Base-by-base conservation (phyloP, 2,329 filamentous ascomycete species). In the Lachnellula cervina region DNA sequence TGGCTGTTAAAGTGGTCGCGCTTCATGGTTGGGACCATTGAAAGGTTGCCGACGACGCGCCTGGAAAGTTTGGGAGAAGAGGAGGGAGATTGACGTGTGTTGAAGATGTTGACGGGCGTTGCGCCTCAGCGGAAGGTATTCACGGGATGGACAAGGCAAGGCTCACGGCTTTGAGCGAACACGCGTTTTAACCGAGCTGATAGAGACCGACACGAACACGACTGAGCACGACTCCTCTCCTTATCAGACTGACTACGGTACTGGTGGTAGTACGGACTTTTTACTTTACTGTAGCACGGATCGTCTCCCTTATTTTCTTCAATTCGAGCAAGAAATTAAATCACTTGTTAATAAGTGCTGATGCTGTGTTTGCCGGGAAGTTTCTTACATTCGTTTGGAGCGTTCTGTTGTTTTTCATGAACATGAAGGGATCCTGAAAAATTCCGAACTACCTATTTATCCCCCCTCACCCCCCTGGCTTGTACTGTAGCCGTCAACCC, bases 1-100 rank as follows among this genome's bases (percentile, higher is more conserved):
- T 88, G 83, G 61, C 79, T 69, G 66, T 84, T 83, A 66, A 73
- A 82, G 50, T 72, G 70, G 68, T 86, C 82, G 65, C 82, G 80
- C 49, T 69, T 69, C 56, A 65, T 62, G 35, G 42, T 58, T 44
- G 61, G 32, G 9, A 52, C 49, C 52, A 60, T 57, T 28, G 40
- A 23, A 46, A 51, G 46, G 38, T 17, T 47, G 17, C 8, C 14
- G 46, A 55, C 56, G 54, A 51, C 34, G 21, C 42, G 50, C 51
- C 32, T 32, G 43, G 25, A 25, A 21, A 21, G 40, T 13, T 37
- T 14, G 16, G 42, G 25, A 45, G 17, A 42, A 40, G 34, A 53
- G 16, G 34, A 50, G 35, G 42, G 21, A 21, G 16, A 52, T 52
- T 40, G 49, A 19, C 28, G 9, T 21, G 28, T 19, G 47, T 47